Evolutionary conservation across 2,329 filamentous ascomycete genomes (phyloP).

Genomic region (Ceratocystis destructans): DNA sequence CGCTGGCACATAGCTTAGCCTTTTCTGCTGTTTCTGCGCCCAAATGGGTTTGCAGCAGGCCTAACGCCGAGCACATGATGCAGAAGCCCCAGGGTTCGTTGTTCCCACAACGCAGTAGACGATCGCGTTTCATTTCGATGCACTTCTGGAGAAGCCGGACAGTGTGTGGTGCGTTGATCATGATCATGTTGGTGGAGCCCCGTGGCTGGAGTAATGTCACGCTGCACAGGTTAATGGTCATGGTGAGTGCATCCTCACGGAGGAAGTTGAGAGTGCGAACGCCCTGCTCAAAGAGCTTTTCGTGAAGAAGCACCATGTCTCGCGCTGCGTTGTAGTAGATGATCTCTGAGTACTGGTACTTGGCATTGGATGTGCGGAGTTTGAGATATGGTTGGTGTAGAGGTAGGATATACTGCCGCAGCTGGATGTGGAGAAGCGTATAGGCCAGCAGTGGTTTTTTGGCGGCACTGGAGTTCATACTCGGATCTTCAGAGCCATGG

Average conservation of each 20-base stretch:
- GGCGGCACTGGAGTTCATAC: conserved; percentile 23
- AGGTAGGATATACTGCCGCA: conserved; percentile 48
- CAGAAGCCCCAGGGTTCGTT: conserved; percentile 52
- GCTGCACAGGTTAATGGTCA: conserved; percentile 47
- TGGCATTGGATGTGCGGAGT: conserved; percentile 44
- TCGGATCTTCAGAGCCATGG: conserved; percentile 14
- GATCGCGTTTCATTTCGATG: conserved; percentile 46
- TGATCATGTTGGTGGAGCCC: conserved; percentile 47
- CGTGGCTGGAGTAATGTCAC: conserved; percentile 47
- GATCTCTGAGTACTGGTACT: conserved; percentile 49
- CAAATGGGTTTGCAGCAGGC: conserved; percentile 45
- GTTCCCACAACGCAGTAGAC: conserved; percentile 46
- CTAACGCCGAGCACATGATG: conserved; percentile 47
- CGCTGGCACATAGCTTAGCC: conserved; percentile 45
- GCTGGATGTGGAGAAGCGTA: conserved; percentile 46
- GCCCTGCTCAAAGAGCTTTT: conserved; percentile 45
- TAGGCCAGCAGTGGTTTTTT: conserved; percentile 46
- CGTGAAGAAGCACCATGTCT: conserved; percentile 48
- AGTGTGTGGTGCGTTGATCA: conserved; percentile 47
- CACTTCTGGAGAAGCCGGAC: conserved; percentile 49
- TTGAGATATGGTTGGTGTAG: conserved; percentile 48
- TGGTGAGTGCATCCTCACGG: conserved; percentile 45
- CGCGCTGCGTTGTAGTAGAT: conserved; percentile 50
- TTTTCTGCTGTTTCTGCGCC: conserved; percentile 42
- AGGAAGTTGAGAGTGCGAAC: conserved; percentile 46